These are phyloP conservation scores for Cutaneotrichosporon sp. DNA, from an alignment of 1,284 basidiomycete genomes.

Conservation along the genomic window DNA sequence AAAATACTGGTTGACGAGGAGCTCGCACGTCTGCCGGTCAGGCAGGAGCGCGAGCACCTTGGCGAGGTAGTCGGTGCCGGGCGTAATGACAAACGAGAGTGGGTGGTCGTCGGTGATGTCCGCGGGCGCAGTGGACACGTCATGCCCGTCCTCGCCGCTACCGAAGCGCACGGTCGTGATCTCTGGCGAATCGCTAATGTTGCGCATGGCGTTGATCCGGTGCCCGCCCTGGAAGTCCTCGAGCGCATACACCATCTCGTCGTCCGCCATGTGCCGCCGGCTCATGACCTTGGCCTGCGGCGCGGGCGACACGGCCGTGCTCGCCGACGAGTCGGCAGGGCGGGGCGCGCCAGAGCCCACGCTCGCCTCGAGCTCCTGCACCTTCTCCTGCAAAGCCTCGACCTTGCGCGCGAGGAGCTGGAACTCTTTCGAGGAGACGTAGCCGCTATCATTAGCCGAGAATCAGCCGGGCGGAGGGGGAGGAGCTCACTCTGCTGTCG, in stretches of 20 bases:
- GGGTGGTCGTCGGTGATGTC: constrained; percentile 16
- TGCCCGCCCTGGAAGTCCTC: constrained; percentile 27
- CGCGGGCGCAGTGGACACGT: neutral
- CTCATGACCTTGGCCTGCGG: constrained; percentile 10
- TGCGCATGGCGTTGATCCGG: constrained; percentile 27
- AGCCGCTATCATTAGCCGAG: neutral
- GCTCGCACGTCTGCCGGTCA: constrained; percentile 17
- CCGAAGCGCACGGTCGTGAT: constrained; percentile 1
- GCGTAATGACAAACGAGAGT: constrained; percentile 20
- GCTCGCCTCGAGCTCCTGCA: constrained; percentile 16
- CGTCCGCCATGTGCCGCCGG: constrained; percentile 22
- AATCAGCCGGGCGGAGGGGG: no score
- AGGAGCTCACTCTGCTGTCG: constrained; percentile 2
- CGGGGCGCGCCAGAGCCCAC: neutral
- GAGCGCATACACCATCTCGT: constrained; percentile 28
- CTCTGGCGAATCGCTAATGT: constrained; percentile 16
- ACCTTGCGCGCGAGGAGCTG: constrained; percentile 12
- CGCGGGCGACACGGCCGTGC: neutral
- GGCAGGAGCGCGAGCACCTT: constrained; percentile 22
- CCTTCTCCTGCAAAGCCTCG: constrained; percentile 10
- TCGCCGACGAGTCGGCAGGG: neutral
- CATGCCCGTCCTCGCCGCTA: neutral
- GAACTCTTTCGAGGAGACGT: constrained; percentile 18
- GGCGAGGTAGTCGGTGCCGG: constrained; percentile 20
- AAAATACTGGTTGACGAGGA: constrained; percentile 26